Evolutionary conservation across 2,329 filamentous ascomycete genomes (phyloP).

Genomic region (Penicillium sp.): DNA sequence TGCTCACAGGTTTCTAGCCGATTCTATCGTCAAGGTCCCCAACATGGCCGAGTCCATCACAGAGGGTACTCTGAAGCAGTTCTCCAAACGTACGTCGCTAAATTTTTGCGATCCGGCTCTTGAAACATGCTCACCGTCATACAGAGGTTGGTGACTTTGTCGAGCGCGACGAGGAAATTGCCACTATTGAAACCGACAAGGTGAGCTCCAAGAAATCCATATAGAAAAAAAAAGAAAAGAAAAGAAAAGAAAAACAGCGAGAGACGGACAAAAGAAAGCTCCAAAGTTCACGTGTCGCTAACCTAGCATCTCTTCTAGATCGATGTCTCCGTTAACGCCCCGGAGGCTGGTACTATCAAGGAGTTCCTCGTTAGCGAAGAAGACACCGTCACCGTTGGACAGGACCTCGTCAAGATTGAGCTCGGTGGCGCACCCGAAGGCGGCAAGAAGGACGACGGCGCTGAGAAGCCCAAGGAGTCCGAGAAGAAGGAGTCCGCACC

Average conservation of each 20-base stretch:
- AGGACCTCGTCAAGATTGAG: constrained; percentile 86
- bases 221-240: background rate
- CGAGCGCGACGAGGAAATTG: constrained; percentile 95
- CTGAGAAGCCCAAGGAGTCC: constrained; percentile 62
- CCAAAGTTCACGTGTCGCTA: background rate
- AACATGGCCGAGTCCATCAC: constrained; percentile 99
- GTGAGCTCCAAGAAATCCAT: constrained; percentile 51
- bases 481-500: constrained; percentile 55
- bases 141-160: constrained; percentile 85
- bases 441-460: constrained; percentile 58
- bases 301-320: constrained; percentile 61
- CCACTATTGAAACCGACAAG: constrained; percentile 99
- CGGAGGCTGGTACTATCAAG: constrained; percentile 85
- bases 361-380: constrained; percentile 91
- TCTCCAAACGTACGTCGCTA: constrained; percentile 67
- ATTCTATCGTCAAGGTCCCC: constrained; percentile 87
- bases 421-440: constrained; percentile 64
- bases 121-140: constrained; percentile 19
- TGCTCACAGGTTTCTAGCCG: constrained; percentile 54
- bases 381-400: constrained; percentile 91
- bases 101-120: constrained; percentile 19
- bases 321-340: constrained; percentile 93
- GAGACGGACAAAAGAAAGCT: background rate
- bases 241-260: background rate
- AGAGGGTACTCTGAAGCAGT: constrained; percentile 95